Percentiles rank a stretch among this genome's conserved stretches.
phyloP scores from a whole-genome alignment of 495 filamentous ascomycete genomes.

The Penicillium fimorum region DNA sequence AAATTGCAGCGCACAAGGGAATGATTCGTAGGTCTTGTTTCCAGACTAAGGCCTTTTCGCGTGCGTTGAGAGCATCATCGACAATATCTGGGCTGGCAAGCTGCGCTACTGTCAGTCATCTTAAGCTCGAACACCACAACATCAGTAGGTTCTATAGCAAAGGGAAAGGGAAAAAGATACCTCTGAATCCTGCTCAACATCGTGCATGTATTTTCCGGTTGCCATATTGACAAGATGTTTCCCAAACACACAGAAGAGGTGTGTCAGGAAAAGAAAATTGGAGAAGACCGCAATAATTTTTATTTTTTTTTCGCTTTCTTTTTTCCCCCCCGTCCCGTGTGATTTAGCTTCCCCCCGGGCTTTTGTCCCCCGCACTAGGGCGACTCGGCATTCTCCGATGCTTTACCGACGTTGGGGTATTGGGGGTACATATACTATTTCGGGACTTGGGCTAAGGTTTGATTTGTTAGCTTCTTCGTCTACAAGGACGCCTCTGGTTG shows the following conservation, averaged over 20 bases:
- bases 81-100: conserved; percentile 4
- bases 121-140: not conserved
- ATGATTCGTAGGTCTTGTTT: conserved; percentile 63
- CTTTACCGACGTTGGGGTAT: not conserved
- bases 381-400: conserved; percentile 21
- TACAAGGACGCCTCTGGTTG: not conserved
- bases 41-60: conserved; percentile 46
- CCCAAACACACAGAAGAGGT: not conserved
- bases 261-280: not conserved
- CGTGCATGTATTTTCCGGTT: conserved; percentile 17
- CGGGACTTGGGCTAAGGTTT: not conserved
- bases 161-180: conserved; percentile 9
- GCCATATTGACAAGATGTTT: conserved; percentile 7
- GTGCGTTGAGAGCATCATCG: conserved; percentile 16
- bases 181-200: conserved; percentile 18
- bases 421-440: not conserved
- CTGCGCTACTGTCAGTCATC: conserved; percentile 1
- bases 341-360: conserved; percentile 14
- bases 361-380: conserved; percentile 22
- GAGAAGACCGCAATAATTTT: not conserved
- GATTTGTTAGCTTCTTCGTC: not conserved
- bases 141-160: not conserved
- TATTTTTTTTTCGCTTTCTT: conserved; percentile 8
- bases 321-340: conserved; percentile 3
- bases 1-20: conserved; percentile 57